Evolutionary conservation across 345 rosid species (phyloP).

Genomic region (Eucalyptus cloeziana): DNA sequence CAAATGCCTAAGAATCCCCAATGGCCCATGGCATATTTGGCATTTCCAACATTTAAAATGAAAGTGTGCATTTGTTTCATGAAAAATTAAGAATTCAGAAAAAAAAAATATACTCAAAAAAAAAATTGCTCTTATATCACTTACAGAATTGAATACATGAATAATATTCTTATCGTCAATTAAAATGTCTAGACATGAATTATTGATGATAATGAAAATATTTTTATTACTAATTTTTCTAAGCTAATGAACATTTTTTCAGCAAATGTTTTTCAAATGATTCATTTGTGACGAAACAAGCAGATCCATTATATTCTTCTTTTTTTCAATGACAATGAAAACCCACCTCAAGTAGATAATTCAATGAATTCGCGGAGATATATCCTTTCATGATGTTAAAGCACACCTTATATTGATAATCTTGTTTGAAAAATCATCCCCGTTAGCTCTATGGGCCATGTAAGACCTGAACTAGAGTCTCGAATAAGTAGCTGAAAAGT

Average conservation of each 20-base stretch:
- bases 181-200: neutral
- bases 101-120: neutral
- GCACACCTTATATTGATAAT: neutral
- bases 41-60: neutral
- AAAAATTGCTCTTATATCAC: neutral
- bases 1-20: neutral
- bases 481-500: no score
- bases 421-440: neutral
- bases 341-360: neutral
- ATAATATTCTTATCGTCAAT: fast-evolving
- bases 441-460: no score
- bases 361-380: neutral
- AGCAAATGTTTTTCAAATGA: neutral
- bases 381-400: neutral
- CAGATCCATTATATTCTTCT: neutral
- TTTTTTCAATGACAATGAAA: neutral
- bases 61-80: neutral
- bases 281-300: neutral
- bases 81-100: neutral
- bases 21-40: neutral
- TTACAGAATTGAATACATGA: neutral
- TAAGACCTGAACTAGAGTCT: no score
- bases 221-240: neutral
- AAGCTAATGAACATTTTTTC: neutral
- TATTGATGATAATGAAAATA: neutral